Evolutionary conservation across 169 alveolate species (phyloP).

Genomic region (Plasmodium berghei): DNA sequence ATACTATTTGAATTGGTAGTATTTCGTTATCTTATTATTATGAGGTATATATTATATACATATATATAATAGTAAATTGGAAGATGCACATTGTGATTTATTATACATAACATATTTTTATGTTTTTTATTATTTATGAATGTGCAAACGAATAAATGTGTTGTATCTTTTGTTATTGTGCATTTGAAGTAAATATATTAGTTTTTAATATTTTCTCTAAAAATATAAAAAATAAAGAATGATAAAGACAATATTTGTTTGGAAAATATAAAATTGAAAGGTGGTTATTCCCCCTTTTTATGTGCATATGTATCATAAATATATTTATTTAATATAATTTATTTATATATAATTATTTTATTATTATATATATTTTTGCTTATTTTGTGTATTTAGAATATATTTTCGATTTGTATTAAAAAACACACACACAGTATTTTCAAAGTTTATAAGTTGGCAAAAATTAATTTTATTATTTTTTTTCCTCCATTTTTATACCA

Average conservation of each 20-base stretch:
- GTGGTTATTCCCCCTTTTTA: not conserved
- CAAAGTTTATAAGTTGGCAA: too few species aligned
- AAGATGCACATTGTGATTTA: too few species aligned
- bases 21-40: too few species aligned
- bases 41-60: too few species aligned
- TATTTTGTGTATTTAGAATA: too few species aligned
- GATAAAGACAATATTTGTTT: not conserved
- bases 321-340: constrained; percentile 1
- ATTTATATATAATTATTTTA: not conserved
- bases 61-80: too few species aligned
- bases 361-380: not conserved
- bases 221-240: not conserved
- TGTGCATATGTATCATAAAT: not conserved
- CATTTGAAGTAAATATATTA: not conserved
- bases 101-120: too few species aligned
- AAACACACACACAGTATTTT: too few species aligned
- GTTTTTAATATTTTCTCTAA: not conserved
- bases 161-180: not conserved
- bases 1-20: too few species aligned
- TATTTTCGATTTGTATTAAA: too few species aligned
- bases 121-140: too few species aligned
- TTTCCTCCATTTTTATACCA: not conserved
- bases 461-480: not conserved
- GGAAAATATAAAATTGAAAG: not conserved
- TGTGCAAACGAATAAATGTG: not conserved